These are phyloP conservation scores for Lactarius hengduanensis DNA, from an alignment of 768 basidiomycete genomes.

Conservation along the genomic window DNA sequence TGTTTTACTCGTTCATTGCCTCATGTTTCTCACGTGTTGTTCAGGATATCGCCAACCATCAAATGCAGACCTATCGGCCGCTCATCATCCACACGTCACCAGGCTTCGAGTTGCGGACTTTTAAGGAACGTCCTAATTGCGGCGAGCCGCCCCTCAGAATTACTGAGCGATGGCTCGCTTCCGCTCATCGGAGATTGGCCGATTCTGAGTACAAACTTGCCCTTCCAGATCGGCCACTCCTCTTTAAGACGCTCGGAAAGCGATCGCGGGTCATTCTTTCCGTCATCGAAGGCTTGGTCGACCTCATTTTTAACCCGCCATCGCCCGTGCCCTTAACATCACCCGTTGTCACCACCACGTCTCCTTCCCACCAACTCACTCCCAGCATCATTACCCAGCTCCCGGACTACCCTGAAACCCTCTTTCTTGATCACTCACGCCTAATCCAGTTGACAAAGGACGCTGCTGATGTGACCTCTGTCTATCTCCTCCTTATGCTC, in stretches of 20 bases:
- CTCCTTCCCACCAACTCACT: constrained; percentile 32
- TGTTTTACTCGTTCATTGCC: constrained; percentile 18
- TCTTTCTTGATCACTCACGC: constrained; percentile 75
- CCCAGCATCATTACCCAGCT: constrained; percentile 36
- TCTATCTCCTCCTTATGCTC: constrained; percentile 80
- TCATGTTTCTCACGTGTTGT: constrained; percentile 30
- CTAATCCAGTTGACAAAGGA: constrained; percentile 66
- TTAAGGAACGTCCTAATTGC: constrained; percentile 54
- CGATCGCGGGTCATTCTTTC: constrained; percentile 28
- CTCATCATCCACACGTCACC: constrained; percentile 79
- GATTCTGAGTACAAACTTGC: constrained; percentile 21
- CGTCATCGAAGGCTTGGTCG: constrained; percentile 56
- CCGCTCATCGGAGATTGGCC: constrained; percentile 23
- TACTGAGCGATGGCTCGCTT: constrained; percentile 28
- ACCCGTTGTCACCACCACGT: constrained; percentile 37
- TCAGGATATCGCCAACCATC: constrained; percentile 96
- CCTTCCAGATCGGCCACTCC: constrained; percentile 47
- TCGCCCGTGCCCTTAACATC: constrained; percentile 36
- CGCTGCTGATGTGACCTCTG: constrained; percentile 66
- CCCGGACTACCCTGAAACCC: constrained; percentile 67
- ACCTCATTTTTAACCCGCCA: constrained; percentile 62
- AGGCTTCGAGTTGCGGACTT: constrained; percentile 75
- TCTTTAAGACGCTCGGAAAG: constrained; percentile 30
- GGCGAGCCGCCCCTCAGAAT: constrained; percentile 28
- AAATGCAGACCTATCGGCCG: constrained; percentile 89